phyloP scores from a whole-genome alignment of 176 grass and related monocot species.

The Carex myosuroides region DNA sequence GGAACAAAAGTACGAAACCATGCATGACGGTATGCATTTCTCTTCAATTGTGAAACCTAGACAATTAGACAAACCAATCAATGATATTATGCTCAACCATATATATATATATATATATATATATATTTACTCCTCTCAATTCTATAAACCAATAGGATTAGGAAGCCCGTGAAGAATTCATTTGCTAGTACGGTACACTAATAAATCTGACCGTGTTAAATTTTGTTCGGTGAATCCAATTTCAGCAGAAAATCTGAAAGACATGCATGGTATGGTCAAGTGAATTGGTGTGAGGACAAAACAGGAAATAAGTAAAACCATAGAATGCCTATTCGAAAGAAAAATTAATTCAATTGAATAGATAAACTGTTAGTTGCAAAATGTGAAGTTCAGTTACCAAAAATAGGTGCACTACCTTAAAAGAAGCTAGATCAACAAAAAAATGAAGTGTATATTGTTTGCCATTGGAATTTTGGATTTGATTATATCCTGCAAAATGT shows the following conservation, averaged over 20 bases:
- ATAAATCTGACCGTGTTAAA: too few relatives aligned
- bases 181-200: not conserved
- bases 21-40: too few relatives aligned
- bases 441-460: not conserved
- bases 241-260: not conserved
- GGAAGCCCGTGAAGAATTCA: not conserved
- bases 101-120: not conserved
- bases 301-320: not conserved
- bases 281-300: not conserved
- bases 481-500: too few relatives aligned
- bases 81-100: too few relatives aligned
- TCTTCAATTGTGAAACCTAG: too few relatives aligned
- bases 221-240: too few relatives aligned
- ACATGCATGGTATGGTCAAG: not conserved
- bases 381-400: not conserved
- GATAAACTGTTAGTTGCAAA: not conserved
- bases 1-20: too few relatives aligned
- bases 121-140: not conserved
- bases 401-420: too few relatives aligned
- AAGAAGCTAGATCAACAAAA: too few relatives aligned
- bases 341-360: not conserved
- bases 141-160: not conserved
- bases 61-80: too few relatives aligned
- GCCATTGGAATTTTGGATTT: not conserved
- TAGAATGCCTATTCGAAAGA: not conserved